Percentiles rank a stretch among this genome's conserved stretches.
Evolutionary conservation across 371 early-diverging fungal species (phyloP).

Genomic region (Coemansia sp.): DNA sequence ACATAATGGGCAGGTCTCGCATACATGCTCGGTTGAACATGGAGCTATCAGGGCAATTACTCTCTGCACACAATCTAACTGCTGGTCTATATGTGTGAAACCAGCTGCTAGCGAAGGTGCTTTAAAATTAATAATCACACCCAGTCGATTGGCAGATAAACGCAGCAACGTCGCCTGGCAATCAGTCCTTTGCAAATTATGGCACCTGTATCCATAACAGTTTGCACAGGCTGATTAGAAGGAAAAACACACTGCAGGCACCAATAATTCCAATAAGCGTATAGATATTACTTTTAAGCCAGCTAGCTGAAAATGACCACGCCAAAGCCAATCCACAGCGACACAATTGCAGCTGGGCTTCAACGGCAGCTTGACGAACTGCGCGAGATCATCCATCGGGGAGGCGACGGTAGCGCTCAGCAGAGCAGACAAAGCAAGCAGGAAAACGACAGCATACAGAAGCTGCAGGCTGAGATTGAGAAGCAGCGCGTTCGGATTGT

Average conservation of each 20-base stretch:
- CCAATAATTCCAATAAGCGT: no score
- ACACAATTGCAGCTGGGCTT: conserved; percentile 22
- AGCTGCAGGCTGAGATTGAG: conserved; percentile 22
- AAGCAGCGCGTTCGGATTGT: conserved; percentile 33
- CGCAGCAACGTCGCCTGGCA: neutral
- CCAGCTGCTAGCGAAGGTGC: conserved; percentile 10
- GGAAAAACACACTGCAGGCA: neutral
- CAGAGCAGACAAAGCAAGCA: conserved; percentile 1
- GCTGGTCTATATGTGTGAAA: neutral
- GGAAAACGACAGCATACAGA: neutral
- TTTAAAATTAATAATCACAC: neutral
- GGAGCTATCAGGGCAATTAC: neutral
- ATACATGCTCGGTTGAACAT: conserved; percentile 3
- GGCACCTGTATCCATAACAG: neutral
- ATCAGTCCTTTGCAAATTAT: neutral
- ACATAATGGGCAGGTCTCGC: neutral
- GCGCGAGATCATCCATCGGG: conserved; percentile 12
- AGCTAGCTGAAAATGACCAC: neutral
- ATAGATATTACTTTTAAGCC: neutral
- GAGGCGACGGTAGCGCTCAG: neutral
- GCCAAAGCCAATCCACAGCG: conserved; percentile 2
- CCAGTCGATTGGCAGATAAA: neutral
- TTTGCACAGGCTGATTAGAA: neutral
- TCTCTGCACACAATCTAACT: conserved; percentile 12
- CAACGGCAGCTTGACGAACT: conserved; percentile 44